Base-by-base conservation (phyloP, 345 rosid species). In the Diplotaxis tenuifolia region DNA sequence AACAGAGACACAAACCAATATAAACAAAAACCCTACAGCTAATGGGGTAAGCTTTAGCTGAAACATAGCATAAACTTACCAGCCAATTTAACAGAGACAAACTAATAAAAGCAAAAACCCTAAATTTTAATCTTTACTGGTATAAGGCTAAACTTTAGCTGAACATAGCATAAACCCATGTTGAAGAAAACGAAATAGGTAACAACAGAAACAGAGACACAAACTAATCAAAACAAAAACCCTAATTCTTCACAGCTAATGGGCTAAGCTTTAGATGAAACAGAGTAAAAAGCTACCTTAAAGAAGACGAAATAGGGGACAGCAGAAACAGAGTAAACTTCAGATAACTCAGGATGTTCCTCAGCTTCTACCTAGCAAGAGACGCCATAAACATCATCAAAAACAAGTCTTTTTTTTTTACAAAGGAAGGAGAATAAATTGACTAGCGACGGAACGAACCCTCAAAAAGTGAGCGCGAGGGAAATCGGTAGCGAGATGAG, bases 271-370 rank as follows among this genome's bases (percentile, higher is more conserved):
- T 65, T 14, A 2, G 11, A 12, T 63, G 7, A 25, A 40, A 28
- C 7, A 42, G 19, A 11, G 52, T 14, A 58, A 4, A 57, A 32
- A 0, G 0, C 22, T 36, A 96, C 99, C 96, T 96, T 92, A 67
- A 96, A 76, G 84, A 96, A 92, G 67, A 85, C 93, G 70, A 92
- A 89, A 64, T 32, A 96, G 6, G 99, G 99, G 52, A 92, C 92
- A 57, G 98, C 93, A 72, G 97, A 82, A 64, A 96, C 96, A 12
- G 98, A 77, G 74, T 83, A 86, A 36, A 87, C 84, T 81, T 89
- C 97, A 0, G 97, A 96, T 60, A 96, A 83, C 82, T 89, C 90
- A 29, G 99, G 97, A 50, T 89, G 93, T 62, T 96, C 97, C 79
- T 96, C 99, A 25, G 99, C 99, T 82, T 92, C 99, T 22, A 96